phyloP scores from a whole-genome alignment of 306 rosid genomes.

The Cicer yamashitae region DNA sequence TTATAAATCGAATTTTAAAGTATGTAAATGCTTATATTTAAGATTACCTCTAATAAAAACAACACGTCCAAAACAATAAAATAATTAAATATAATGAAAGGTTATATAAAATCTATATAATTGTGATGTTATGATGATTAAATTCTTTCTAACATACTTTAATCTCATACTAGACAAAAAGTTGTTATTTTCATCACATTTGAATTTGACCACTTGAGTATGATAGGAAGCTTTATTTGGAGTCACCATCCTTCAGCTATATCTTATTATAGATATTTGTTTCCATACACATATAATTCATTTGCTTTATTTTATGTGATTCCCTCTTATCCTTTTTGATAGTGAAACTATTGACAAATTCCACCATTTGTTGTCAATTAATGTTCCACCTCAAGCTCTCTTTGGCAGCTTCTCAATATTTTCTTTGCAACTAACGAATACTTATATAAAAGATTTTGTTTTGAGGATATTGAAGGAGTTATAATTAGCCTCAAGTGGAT shows the following conservation, averaged over 20 bases:
- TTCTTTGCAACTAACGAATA: conserved; percentile 36
- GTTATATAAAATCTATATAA: too few species aligned
- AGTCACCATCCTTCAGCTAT: conserved; percentile 22
- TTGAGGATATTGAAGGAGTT: neutral
- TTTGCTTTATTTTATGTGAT: conserved; percentile 39
- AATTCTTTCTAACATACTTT: neutral
- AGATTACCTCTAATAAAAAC: too few species aligned
- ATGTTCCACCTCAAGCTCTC: conserved; percentile 8
- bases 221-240: conserved; percentile 18
- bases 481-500: neutral
- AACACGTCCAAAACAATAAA: too few species aligned
- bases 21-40: too few species aligned
- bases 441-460: neutral
- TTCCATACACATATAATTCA: conserved; percentile 1
- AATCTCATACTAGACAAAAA: neutral
- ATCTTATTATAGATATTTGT: conserved; percentile 20
- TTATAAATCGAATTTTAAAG: too few species aligned
- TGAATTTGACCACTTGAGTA: neutral
- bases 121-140: neutral
- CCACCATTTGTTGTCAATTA: conserved; percentile 31
- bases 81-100: too few species aligned
- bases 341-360: conserved; percentile 24
- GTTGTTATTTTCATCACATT: neutral
- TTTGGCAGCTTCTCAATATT: conserved; percentile 27
- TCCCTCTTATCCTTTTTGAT: conserved; percentile 39